Percentiles rank a stretch among this genome's conserved stretches.
Evolutionary conservation across 768 basidiomycete species (phyloP).

Genomic region (Tricholoma bakamatsutake): DNA sequence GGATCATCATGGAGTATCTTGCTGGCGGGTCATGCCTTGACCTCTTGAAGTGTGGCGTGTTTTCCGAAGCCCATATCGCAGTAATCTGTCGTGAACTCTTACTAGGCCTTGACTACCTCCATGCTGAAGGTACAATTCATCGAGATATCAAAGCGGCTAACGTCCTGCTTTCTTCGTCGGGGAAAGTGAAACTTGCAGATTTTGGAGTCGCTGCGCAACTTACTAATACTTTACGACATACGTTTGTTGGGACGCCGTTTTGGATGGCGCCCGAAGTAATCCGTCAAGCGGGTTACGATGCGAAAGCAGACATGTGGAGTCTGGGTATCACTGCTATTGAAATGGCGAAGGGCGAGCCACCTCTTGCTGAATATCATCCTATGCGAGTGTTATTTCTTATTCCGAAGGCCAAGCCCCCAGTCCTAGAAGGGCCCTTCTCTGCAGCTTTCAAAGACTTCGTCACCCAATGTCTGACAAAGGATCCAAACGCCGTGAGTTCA

Average conservation of each 20-base stretch:
- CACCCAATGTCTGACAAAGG: slow-evolving; percentile 85
- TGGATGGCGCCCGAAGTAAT: slow-evolving; percentile 99
- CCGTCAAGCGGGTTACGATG: slow-evolving; percentile 92
- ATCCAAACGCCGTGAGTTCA: slow-evolving; percentile 63
- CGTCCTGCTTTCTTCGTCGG: slow-evolving; percentile 81
- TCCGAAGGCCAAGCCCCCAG: slow-evolving; percentile 92
- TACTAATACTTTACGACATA: slow-evolving; percentile 89
- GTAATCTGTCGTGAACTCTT: slow-evolving; percentile 92
- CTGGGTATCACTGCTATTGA: slow-evolving; percentile 97
- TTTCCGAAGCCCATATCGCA: slow-evolving; percentile 92
- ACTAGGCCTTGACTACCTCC: slow-evolving; percentile 92
- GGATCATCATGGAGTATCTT: slow-evolving; percentile 99
- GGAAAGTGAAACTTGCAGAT: slow-evolving; percentile 96
- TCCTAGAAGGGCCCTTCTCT: slow-evolving; percentile 82
- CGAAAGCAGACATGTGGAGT: slow-evolving; percentile 97
- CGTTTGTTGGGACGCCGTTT: slow-evolving; percentile 95
- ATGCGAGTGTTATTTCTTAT: slow-evolving; percentile 99
- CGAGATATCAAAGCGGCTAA: slow-evolving; percentile 99
- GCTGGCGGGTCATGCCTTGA: slow-evolving; percentile 98
- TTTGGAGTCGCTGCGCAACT: slow-evolving; percentile 98
- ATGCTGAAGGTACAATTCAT: slow-evolving; percentile 93
- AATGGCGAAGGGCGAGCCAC: slow-evolving; percentile 97
- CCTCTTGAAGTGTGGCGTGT: slow-evolving; percentile 85
- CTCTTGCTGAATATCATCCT: slow-evolving; percentile 94
- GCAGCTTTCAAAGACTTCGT: slow-evolving; percentile 92